Conservation (phyloP, 257 asterid species). For the Lycium ferocissimum region DNA sequence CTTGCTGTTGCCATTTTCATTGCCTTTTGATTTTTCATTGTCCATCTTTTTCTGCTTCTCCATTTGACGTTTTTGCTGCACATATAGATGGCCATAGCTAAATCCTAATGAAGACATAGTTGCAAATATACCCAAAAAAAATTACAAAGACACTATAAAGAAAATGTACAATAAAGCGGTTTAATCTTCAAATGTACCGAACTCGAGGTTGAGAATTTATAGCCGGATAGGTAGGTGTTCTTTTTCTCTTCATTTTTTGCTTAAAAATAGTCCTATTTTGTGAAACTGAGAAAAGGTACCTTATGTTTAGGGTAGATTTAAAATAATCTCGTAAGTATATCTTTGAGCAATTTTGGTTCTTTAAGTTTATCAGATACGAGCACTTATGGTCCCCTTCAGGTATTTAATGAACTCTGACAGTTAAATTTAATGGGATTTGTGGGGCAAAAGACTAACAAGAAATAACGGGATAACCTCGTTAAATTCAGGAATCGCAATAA, state of each 20-base stretch:
- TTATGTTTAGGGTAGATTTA: not conserved
- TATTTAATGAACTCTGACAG: no score
- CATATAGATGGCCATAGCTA: constrained; percentile 17
- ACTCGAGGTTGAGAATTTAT: not conserved
- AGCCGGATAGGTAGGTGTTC: not conserved
- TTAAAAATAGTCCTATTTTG: not conserved
- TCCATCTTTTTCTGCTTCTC: constrained; percentile 9
- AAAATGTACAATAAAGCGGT: not conserved
- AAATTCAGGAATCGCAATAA: no score
- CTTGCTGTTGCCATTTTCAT: not conserved
- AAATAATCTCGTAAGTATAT: not conserved
- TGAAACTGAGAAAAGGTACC: not conserved
- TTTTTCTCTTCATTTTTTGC: no score
- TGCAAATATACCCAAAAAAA: not conserved
- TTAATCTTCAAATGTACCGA: not conserved
- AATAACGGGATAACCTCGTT: no score
- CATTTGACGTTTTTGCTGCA: constrained; percentile 13
- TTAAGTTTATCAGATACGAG: not conserved
- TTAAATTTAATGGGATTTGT: no score
- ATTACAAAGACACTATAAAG: not conserved
- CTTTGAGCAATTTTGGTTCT: not conserved
- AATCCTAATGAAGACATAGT: constrained; percentile 10
- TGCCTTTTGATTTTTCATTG: not conserved
- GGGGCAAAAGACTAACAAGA: no score
- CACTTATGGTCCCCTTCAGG: not conserved